Evolutionary conservation across 371 early-diverging fungal genomes (phyloP), one percentile per base, ranked within the genome.

Genomic region (Apophysomyces trapeziformis): DNA sequence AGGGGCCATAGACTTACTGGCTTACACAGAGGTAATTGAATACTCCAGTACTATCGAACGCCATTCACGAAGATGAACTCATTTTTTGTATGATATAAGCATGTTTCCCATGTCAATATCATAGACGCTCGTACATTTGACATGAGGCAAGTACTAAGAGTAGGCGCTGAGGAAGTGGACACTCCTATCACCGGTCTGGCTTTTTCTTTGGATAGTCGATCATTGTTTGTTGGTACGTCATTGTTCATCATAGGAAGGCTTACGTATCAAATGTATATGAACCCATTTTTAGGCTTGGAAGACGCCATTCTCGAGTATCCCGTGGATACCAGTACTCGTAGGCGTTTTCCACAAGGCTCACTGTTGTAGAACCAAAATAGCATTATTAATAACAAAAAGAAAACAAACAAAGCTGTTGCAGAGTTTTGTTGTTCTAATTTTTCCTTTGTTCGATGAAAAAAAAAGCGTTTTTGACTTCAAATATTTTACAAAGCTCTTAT

Each of bases 91-190:
- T 37, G 7, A 63, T 32, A 37, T 35, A 57, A 79, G 85, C 96
- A 96, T 70, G 89, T 92, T 13, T 91, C 91, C 0, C 92, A 94
- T 77, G 78, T 96, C 36, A 89, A 92, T 71, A 64, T 96, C 39
- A 90, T 95, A 1, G 96, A 96, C 77, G 92, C 95, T 7, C 79
- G 96, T 39, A 93, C 92, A 1, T 96, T 93, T 66, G 85, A 90
- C 65, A 78, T 84, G 5, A 80, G 85, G 5, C 94, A 96, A 70
- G 73, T 82, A 18, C 57, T 88, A n/a, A 74, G 87, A 13, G 85
- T 88, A 8, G 85, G 85, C 0, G 79, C 86, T 1, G 66, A 71
- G 2, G 76, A 67, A 6, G 44, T 73, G 26, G 96, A 95, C 68
- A 88, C 88, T 61, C 91, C 94, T 58, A 92, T 95, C 12, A 86